These are phyloP conservation scores for Bromus sterilis DNA, from an alignment of 176 grass and related monocot genomes.

Conservation along the genomic window DNA sequence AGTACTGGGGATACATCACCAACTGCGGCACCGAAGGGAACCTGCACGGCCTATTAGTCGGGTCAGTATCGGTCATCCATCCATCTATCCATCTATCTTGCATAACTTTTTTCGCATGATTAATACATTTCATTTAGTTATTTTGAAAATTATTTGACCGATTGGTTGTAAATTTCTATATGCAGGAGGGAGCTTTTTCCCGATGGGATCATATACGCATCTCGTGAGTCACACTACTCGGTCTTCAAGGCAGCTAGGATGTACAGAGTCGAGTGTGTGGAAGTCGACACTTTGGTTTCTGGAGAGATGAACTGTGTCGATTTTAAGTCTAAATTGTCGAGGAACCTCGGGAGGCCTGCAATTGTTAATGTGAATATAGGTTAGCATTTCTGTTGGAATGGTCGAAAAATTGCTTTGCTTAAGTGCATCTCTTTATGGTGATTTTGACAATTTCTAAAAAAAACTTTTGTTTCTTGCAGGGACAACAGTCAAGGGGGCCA, in stretches of 20 bases:
- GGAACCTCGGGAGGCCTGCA: conserved; percentile 21
- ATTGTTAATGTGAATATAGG: conserved; percentile 46
- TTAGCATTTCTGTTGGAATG: not conserved
- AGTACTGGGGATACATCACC: conserved; percentile 57
- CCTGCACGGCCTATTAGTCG: conserved; percentile 35
- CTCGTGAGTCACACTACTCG: conserved; percentile 44
- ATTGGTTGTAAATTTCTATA: not conserved
- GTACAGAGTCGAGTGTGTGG: conserved; percentile 44
- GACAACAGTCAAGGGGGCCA: conserved; percentile 12
- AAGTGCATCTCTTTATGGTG: not conserved
- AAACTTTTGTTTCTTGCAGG: not conserved
- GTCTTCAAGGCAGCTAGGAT: conserved; percentile 54
- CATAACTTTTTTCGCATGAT: not conserved
- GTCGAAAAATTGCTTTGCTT: not conserved
- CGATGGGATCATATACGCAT: conserved; percentile 40
- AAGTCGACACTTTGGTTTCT: conserved; percentile 8
- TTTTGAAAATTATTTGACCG: not conserved
- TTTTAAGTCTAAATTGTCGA: conserved; percentile 13
- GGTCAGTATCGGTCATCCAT: conserved; percentile 8
- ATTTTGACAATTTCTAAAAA: no score
- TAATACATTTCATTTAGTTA: not conserved
- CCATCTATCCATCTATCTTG: not conserved
- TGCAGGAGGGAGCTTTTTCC: conserved; percentile 43
- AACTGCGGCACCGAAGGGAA: conserved; percentile 47
- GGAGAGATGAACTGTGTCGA: conserved; percentile 44